These are phyloP conservation scores for Kwoniella botswanensis DNA, from an alignment of 768 basidiomycete genomes.

Conservation along the genomic window DNA sequence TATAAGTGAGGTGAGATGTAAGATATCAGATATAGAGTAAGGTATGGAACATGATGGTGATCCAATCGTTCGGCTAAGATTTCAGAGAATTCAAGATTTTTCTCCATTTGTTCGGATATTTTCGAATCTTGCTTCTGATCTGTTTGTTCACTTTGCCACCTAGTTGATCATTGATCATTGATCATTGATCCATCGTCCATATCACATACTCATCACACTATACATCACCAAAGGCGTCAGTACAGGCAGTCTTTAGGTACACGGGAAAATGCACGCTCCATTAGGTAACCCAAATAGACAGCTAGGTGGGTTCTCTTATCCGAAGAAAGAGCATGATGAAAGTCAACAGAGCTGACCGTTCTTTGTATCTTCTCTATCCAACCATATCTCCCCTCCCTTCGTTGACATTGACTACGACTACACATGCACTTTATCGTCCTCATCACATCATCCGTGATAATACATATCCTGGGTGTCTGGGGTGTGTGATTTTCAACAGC, in stretches of 20 bases:
- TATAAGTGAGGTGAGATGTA: background rate
- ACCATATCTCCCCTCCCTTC: background rate
- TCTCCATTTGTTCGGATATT: background rate
- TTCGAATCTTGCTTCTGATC: constrained; percentile 1
- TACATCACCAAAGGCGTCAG: background rate
- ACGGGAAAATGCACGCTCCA: constrained; percentile 44
- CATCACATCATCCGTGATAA: background rate
- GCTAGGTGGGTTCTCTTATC: constrained; percentile 32
- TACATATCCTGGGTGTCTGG: no score
- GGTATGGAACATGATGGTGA: background rate
- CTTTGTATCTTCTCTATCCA: background rate
- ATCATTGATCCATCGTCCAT: background rate
- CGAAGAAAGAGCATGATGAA: no score
- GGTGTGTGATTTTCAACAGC: constrained; percentile 21
- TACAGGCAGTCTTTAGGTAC: no score
- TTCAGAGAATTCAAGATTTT: background rate
- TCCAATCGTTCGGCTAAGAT: constrained; percentile 7
- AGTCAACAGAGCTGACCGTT: no score
- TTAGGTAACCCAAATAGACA: constrained; percentile 43
- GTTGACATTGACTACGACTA: no score
- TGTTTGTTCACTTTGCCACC: background rate
- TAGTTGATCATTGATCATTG: background rate
- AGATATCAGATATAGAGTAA: background rate
- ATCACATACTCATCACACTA: background rate
- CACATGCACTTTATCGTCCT: background rate